Percentiles rank a stretch among this genome's conserved stretches.
phyloP scores from a whole-genome alignment of 1,139 yeast genomes.

The Saccharomyces pastorianus region DNA sequence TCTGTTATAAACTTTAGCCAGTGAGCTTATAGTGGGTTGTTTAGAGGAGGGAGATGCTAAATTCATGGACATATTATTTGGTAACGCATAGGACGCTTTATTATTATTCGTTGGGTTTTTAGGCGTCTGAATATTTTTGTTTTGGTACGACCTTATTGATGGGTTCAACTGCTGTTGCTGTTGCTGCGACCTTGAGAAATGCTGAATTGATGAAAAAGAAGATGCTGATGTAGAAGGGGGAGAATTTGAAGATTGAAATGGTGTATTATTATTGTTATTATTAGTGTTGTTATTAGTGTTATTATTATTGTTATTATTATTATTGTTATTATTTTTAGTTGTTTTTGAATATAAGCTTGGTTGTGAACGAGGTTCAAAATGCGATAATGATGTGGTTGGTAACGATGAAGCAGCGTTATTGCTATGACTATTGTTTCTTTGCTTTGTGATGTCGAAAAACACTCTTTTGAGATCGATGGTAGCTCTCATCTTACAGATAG shows the following conservation, averaged over 20 bases:
- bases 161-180: not conserved
- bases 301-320: conserved; percentile 7
- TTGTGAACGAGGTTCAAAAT: not conserved
- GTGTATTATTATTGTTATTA: conserved; percentile 3
- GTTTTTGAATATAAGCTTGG: not conserved
- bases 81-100: not conserved
- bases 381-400: conserved; percentile 44
- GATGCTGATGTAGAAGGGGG: conserved; percentile 24
- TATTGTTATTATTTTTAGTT: conserved; percentile 35
- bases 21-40: conserved; percentile 12
- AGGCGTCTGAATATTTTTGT: not conserved
- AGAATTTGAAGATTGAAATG: not conserved
- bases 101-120: not conserved
- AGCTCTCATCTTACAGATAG: conserved; percentile 64
- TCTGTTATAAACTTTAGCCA: conserved; percentile 13
- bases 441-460: conserved; percentile 11
- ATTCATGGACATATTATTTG: not conserved
- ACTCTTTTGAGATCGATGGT: conserved; percentile 46
- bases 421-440: conserved; percentile 11
- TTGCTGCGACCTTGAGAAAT: conserved; percentile 1
- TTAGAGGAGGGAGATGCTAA: conserved; percentile 13
- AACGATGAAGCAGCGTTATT: conserved; percentile 7
- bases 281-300: too few relatives aligned
- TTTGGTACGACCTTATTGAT: not conserved
- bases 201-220: conserved; percentile 1